A percentile compares a stretch with the other conserved stretches of the same genome.
Evolutionary conservation across 768 basidiomycete genomes (phyloP).

Genomic region (Sarcodon aspratus): DNA sequence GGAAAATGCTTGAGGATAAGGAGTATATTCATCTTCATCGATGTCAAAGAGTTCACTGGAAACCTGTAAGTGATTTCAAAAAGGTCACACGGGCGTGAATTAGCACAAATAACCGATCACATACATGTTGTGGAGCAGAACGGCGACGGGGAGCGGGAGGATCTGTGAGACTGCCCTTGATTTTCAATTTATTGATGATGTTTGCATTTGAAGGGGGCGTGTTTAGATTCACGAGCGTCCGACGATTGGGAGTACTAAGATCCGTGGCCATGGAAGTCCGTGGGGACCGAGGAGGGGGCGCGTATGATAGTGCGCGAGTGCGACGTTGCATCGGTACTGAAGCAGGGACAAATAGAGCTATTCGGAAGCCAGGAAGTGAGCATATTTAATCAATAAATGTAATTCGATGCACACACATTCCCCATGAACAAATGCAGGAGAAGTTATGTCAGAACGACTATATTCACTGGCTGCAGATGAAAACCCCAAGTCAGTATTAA

Average conservation of each 20-base stretch:
- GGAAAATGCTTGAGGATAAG: constrained; percentile 26
- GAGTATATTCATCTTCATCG: constrained; percentile 57
- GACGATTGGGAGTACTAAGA: constrained; percentile 15
- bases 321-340: constrained; percentile 41
- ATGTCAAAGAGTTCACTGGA: constrained; percentile 55
- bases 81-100: constrained; percentile 4
- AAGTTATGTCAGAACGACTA: constrained; percentile 9
- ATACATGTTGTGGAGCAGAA: constrained; percentile 27
- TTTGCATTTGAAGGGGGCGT: constrained; percentile 59
- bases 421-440: constrained; percentile 10
- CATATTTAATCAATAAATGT: not conserved
- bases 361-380: constrained; percentile 10
- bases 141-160: constrained; percentile 42
- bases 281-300: constrained; percentile 31
- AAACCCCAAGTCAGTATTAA: constrained; percentile 35
- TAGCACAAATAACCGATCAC: constrained; percentile 7
- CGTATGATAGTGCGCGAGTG: constrained; percentile 45
- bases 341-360: constrained; percentile 47
- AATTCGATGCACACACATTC: constrained; percentile 6
- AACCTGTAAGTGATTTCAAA: constrained; percentile 18
- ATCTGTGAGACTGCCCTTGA: constrained; percentile 65
- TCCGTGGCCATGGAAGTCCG: constrained; percentile 16
- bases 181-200: constrained; percentile 43
- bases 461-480: constrained; percentile 6
- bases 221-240: constrained; percentile 28